These are phyloP conservation scores for Verticillium alfalfae DNA, from an alignment of 2,329 filamentous ascomycete species.

Conservation along the genomic window DNA sequence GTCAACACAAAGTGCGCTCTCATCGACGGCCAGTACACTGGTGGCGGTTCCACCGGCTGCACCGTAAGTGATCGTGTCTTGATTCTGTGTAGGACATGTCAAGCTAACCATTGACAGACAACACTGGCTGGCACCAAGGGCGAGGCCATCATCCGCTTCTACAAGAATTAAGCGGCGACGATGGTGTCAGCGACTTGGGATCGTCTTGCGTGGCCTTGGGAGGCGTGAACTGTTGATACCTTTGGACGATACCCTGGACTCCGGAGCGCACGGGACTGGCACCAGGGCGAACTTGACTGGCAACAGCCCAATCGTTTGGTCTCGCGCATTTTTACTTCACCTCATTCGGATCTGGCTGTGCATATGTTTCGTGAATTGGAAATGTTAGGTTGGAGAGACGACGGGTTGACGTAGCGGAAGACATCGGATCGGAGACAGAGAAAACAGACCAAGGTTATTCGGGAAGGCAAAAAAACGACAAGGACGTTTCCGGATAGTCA, in stretches of 20 bases:
- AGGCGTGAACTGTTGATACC: neutral
- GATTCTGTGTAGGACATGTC: neutral
- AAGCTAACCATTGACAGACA: slow-evolving; percentile 27
- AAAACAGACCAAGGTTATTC: neutral
- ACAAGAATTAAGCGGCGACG: slow-evolving; percentile 13
- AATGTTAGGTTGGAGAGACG: neutral
- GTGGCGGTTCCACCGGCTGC: slow-evolving; percentile 58
- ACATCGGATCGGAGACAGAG: neutral
- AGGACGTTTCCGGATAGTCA: neutral
- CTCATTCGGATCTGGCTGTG: neutral
- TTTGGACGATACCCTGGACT: neutral
- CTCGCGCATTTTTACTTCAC: neutral
- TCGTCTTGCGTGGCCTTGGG: neutral
- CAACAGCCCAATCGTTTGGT: neutral
- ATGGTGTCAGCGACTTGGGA: neutral
- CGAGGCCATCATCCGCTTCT: slow-evolving; percentile 38
- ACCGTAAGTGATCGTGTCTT: slow-evolving; percentile 57
- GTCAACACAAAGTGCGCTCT: slow-evolving; percentile 56
- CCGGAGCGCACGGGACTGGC: neutral
- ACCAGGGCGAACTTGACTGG: neutral
- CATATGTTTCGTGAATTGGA: neutral
- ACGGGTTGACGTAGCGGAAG: neutral
- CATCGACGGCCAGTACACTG: slow-evolving; percentile 56
- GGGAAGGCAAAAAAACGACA: neutral
- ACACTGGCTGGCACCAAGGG: slow-evolving; percentile 30